Conservation (phyloP, 2,329 filamentous ascomycete genomes). For the Plenodomus lindquistii region DNA sequence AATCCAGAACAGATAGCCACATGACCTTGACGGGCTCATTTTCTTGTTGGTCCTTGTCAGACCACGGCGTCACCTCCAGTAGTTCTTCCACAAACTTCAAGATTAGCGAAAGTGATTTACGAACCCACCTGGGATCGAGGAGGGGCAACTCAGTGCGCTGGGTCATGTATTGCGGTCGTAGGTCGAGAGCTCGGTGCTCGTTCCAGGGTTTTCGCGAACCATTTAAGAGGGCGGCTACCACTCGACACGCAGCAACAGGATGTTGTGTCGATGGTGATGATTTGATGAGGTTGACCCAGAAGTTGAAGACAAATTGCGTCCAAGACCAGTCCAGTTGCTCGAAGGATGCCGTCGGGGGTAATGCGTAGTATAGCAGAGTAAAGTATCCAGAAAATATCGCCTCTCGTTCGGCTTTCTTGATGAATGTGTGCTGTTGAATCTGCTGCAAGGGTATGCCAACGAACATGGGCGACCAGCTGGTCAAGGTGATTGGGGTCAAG, state of each 20-base stretch:
- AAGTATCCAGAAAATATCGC: conserved; percentile 73
- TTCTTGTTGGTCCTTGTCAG: conserved; percentile 33
- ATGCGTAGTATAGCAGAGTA: conserved; percentile 50
- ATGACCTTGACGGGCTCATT: conserved; percentile 59
- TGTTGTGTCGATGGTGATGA: conserved; percentile 22
- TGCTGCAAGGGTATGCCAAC: conserved; percentile 31
- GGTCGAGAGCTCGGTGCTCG: conserved; percentile 69
- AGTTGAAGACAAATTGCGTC: conserved; percentile 70
- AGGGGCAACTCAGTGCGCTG: conserved; percentile 75
- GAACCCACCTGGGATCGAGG: conserved; percentile 84
- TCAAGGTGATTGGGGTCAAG: conserved; percentile 61
- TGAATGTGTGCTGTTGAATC: conserved; percentile 56
- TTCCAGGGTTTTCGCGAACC: conserved; percentile 68
- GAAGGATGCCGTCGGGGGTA: conserved; percentile 70
- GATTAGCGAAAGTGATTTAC: conserved; percentile 69
- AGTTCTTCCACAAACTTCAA: conserved; percentile 64
- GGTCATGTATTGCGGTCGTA: conserved; percentile 50
- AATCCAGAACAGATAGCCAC: conserved; percentile 65
- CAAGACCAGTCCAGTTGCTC: conserved; percentile 76
- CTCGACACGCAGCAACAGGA: conserved; percentile 53
- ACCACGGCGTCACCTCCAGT: conserved; percentile 56
- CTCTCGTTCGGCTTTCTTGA: conserved; percentile 65
- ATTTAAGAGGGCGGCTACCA: conserved; percentile 75
- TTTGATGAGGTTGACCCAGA: conserved; percentile 54
- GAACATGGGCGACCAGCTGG: conserved; percentile 45